Evolutionary conservation across 106 monocot species (phyloP).

Genomic region (Dioscorea alata): DNA sequence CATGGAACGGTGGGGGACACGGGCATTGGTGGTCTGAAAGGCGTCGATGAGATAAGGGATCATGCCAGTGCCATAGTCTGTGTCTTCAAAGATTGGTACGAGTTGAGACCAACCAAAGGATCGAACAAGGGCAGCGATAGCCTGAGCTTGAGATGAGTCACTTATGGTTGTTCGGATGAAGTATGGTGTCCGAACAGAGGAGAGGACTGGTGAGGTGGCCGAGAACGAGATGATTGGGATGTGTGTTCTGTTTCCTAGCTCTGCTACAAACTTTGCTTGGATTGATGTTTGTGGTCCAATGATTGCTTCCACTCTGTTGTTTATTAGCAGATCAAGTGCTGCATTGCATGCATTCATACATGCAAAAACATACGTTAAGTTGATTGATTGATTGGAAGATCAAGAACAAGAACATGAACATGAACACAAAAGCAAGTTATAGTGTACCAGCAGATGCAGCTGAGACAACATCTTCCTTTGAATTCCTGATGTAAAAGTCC

Average conservation of each 20-base stretch:
- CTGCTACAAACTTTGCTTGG: no score
- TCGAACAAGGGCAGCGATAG: constrained; percentile 30
- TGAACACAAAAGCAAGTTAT: no score
- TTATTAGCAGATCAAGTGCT: no score
- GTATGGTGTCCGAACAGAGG: constrained; percentile 15
- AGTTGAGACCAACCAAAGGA: constrained; percentile 45
- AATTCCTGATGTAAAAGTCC: neutral
- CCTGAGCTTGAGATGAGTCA: constrained; percentile 29
- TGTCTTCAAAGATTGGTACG: constrained; percentile 43
- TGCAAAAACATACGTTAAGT: no score
- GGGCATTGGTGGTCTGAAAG: constrained; percentile 17
- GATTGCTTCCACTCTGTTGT: no score
- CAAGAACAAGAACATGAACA: no score
- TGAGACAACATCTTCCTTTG: neutral
- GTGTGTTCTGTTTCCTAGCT: no score
- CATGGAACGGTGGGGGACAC: constrained; percentile 22
- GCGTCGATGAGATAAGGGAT: constrained; percentile 46
- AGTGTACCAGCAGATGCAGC: constrained; percentile 4
- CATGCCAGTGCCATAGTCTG: constrained; percentile 42
- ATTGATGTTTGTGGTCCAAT: no score
- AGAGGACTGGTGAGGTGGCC: no score
- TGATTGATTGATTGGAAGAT: no score
- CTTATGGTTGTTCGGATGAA: constrained; percentile 32
- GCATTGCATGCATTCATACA: no score
- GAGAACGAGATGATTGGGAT: no score